Evolutionary conservation across 1,284 basidiomycete genomes (phyloP), one percentile per base, ranked within the genome.

Genomic region (Sporisorium reilianum): DNA sequence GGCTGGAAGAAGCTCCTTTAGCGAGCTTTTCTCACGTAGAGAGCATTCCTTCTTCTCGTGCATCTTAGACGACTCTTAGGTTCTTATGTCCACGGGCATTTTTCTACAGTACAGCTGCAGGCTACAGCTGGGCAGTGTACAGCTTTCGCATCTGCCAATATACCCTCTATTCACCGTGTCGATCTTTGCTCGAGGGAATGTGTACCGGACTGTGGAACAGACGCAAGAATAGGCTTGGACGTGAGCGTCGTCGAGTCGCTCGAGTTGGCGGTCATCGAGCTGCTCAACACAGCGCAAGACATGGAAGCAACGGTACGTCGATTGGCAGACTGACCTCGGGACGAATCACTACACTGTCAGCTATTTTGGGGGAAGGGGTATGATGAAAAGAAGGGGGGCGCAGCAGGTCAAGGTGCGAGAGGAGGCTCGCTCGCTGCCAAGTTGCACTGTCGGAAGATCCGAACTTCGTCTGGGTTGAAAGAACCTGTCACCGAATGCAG

Each of bases 1-100:
- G 66, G 66, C 36, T 68, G 66, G 66, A 68, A 68, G 44, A 46
- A 18, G 25, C 45, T 46, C 22, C 18, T 9, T 10, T 46, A 46
- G 45, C 22, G n/a, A n/a, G n/a, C 22, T 11, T n/a, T n/a, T n/a
- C n/a, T n/a, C 36, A 38, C 44, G 26, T 16, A 26, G 44, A 26
- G n/a, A 8, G 18, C n/a, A n/a, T n/a, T 45, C 2, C 11, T 45
- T 26, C 18, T 5, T 9, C 22, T 3, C 3, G 11, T 23, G 23
- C 42, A 25, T 22, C 25, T 14, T 16, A 25, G 14, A 45, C 14
- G 44, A 25, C 44, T 44, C 12, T 44, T 44, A 44, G 42, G 23
- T 11, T 23, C 10, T 14, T 8, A 14, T 23, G 14, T 14, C 14
- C 42, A n/a, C n/a, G n/a, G n/a, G n/a, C n/a, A n/a, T n/a, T n/a